Base-by-base conservation (phyloP, 257 asterid genomes). In the Fraxinus americana region DNA sequence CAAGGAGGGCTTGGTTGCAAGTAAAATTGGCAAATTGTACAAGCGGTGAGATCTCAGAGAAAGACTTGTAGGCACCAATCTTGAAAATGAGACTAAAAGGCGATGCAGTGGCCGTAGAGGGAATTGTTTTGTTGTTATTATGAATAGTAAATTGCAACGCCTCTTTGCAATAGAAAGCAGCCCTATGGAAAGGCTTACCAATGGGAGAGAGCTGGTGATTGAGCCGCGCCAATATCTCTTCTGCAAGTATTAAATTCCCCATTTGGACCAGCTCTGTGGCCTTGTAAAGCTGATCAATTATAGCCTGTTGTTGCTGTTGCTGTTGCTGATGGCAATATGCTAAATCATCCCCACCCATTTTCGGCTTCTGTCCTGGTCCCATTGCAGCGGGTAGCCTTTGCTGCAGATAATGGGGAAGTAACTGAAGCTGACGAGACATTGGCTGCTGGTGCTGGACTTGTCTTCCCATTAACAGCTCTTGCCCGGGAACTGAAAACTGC, bases 151-250 rank as follows among this genome's bases (percentile, higher is more conserved):
- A 80, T 80, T 87, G 88, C 83, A 88, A 80, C 30, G 96, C 89
- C 78, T 90, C 93, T 86, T 87, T 89, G 78, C 82, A 85, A 74
- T 90, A 86, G 79, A 88, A 87, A 79, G 93, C 86, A 77, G 93
- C 93, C 90, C 93, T 83, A 48, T 66, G 79, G 81, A 89, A 90
- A 79, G 96, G 93, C 88, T 90, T 88, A 36, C 96, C 97, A 72
- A 88, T 87, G 50, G 98, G 97, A 83, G 98, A 90, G 90, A 94
- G 94, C 86, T 91, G 96, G 86, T 96, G 99, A 96, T 96, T 96
- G 99, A 96, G 99, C 99, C 99, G 99, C 97, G 98, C 99, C 99
- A 96, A 96, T 96, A 96, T 94, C 99, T 84, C 94, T 84, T 94
- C 98, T 95, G 98, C 98, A 94, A 89, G 97, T 82, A 82, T 85